Conservation (phyloP, 768 basidiomycete species). For the Podaxis sp. region DNA sequence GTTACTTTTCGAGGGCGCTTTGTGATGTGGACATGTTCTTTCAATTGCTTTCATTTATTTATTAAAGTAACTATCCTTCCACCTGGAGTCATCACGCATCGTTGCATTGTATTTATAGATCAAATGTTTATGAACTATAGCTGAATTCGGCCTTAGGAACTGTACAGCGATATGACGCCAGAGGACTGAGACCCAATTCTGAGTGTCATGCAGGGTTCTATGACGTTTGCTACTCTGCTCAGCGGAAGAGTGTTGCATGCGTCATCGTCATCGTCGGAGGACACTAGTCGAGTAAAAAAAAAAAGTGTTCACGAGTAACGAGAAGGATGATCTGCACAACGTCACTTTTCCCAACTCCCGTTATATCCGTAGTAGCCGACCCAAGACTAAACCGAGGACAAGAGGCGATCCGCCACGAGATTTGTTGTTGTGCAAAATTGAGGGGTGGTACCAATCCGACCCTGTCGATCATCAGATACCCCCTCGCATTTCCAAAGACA, state of each 20-base stretch:
- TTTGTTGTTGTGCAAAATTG: neutral
- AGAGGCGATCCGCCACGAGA: neutral
- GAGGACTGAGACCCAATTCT: neutral
- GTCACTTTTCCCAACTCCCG: neutral
- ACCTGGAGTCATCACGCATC: neutral
- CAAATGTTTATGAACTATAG: neutral
- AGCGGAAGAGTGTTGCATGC: neutral
- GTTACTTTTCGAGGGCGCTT: constrained; percentile 44
- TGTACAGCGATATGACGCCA: neutral
- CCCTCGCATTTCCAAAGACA: neutral
- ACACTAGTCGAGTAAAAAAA: neutral
- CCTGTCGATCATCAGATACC: constrained; percentile 4
- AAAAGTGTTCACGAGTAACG: neutral
- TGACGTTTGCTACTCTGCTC: constrained; percentile 10
- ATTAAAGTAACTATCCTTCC: neutral
- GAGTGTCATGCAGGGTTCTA: constrained; percentile 1
- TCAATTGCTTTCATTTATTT: neutral
- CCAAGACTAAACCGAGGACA: constrained; percentile 2
- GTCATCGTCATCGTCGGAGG: neutral
- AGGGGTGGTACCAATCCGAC: neutral
- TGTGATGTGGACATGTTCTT: constrained; percentile 20
- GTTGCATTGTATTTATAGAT: neutral
- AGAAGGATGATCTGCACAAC: neutral
- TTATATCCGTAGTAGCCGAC: constrained; percentile 7
- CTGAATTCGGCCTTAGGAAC: neutral